A percentile compares a stretch with the other conserved stretches of the same genome.
phyloP scores from a whole-genome alignment of 2,329 filamentous ascomycete species.

The Phialophora chinensis region DNA sequence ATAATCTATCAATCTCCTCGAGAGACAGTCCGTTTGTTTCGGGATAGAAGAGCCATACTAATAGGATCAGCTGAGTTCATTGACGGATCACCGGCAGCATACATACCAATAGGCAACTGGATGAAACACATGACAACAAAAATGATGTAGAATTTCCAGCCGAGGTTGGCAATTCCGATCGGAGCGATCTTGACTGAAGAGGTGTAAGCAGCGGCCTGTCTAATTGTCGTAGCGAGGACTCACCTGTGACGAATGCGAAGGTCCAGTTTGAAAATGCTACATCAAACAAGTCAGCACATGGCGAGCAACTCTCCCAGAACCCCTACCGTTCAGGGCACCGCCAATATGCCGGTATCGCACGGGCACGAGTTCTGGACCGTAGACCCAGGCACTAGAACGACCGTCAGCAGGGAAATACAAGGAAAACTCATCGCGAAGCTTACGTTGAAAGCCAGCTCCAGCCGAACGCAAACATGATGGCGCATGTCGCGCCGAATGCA shows the following conservation, averaged over 20 bases:
- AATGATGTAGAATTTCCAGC: conserved; percentile 10
- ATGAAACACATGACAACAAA: conserved; percentile 11
- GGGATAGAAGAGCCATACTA: conserved; percentile 26
- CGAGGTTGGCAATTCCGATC: not conserved
- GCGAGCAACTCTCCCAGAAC: not conserved
- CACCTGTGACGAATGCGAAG: conserved; percentile 6
- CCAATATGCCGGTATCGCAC: conserved; percentile 45
- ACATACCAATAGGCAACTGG: conserved; percentile 8
- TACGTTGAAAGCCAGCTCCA: conserved; percentile 56
- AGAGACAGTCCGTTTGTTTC: conserved; percentile 29
- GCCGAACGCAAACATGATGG: conserved; percentile 19
- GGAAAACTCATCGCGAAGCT: conserved; percentile 55
- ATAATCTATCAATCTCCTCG: conserved; percentile 22
- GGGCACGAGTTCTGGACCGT: conserved; percentile 42
- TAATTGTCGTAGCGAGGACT: not conserved
- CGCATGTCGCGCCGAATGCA: conserved; percentile 19
- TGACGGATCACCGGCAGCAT: not conserved
- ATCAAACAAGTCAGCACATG: not conserved
- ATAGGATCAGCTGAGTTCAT: not conserved
- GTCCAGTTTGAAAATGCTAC: conserved; percentile 8
- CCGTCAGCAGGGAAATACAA: conserved; percentile 54
- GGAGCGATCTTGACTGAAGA: conserved; percentile 13
- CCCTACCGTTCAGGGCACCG: conserved; percentile 38
- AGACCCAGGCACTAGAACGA: conserved; percentile 41
- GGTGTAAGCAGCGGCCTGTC: not conserved